Percentiles rank a stretch among this genome's conserved stretches.
phyloP scores from a whole-genome alignment of 2,329 filamentous ascomycete genomes.

The Mycocentrospora acerina region DNA sequence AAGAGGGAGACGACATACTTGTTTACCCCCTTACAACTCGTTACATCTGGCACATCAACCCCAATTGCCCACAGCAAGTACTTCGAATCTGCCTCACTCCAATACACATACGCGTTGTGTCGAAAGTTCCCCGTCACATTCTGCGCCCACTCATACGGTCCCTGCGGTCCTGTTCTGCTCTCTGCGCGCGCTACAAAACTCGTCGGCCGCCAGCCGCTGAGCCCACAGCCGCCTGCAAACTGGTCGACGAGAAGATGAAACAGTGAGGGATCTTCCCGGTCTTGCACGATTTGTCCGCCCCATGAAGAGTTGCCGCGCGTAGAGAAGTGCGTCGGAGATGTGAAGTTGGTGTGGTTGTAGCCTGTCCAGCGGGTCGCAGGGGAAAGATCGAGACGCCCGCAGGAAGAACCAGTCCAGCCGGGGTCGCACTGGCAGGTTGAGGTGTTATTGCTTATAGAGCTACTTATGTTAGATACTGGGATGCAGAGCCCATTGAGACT shows the following conservation, averaged over 20 bases:
- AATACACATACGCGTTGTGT: conserved; percentile 51
- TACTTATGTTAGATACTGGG: not conserved
- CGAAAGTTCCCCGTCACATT: conserved; percentile 47
- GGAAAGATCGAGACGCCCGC: conserved; percentile 48
- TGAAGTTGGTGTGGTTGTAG: conserved; percentile 48
- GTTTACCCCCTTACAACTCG: conserved; percentile 13
- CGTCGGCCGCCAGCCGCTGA: conserved; percentile 52
- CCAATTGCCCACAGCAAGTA: conserved; percentile 53
- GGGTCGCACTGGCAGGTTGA: conserved; percentile 36
- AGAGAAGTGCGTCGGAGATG: conserved; percentile 12
- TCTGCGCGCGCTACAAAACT: conserved; percentile 51
- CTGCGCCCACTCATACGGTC: conserved; percentile 48
- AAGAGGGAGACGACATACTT: conserved; percentile 1
- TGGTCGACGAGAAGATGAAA: conserved; percentile 52
- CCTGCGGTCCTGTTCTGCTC: conserved; percentile 46
- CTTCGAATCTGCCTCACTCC: conserved; percentile 46
- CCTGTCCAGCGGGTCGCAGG: conserved; percentile 46
- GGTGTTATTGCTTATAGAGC: not conserved
- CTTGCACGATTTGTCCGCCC: conserved; percentile 52
- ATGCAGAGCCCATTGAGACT: conserved; percentile 45
- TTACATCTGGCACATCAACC: conserved; percentile 29
- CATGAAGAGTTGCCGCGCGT: conserved; percentile 48
- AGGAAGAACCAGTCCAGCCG: conserved; percentile 50
- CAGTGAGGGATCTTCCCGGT: conserved; percentile 39
- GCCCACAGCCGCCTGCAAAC: conserved; percentile 50